Percentiles rank a stretch among this genome's conserved stretches.
phyloP scores from a whole-genome alignment of 2,329 filamentous ascomycete species.

The Fusarium austroafricanum region DNA sequence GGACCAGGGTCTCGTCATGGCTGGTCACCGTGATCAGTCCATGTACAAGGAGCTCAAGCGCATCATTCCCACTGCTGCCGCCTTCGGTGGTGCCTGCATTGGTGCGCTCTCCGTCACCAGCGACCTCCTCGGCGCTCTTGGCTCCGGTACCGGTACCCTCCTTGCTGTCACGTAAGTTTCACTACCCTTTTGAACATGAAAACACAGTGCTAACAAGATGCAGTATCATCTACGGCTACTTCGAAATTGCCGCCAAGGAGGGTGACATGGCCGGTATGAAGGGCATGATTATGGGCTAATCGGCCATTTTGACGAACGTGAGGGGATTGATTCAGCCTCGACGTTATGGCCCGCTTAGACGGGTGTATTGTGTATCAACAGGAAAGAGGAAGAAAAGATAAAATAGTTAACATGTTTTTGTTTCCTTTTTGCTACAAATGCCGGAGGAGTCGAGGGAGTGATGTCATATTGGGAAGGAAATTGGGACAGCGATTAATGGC shows the following conservation, averaged over 20 bases:
- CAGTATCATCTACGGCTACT: slow-evolving; percentile 99
- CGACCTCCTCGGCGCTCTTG: slow-evolving; percentile 94
- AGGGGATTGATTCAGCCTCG: slow-evolving; percentile 38
- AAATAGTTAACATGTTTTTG: slow-evolving; percentile 47
- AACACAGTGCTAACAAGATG: slow-evolving; percentile 47
- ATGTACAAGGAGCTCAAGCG: slow-evolving; percentile 99
- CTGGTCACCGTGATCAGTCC: slow-evolving; percentile 98
- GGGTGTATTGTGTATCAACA: slow-evolving; percentile 46
- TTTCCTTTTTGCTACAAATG: slow-evolving; percentile 41
- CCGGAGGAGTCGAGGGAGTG: slow-evolving; percentile 43
- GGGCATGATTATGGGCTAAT: slow-evolving; percentile 77
- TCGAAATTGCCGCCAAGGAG: slow-evolving; percentile 99
- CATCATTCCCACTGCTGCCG: slow-evolving; percentile 96
- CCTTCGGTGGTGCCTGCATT: slow-evolving; percentile 99
- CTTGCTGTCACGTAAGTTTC: slow-evolving; percentile 95
- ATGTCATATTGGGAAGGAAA: slow-evolving; percentile 41
- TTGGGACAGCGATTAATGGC: slow-evolving; percentile 40
- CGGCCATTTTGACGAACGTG: slow-evolving; percentile 30
- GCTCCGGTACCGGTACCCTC: slow-evolving; percentile 96
- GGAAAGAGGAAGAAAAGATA: slow-evolving; percentile 45
- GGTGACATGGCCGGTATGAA: slow-evolving; percentile 90
- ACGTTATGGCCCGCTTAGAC: slow-evolving; percentile 28
- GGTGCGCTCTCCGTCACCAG: slow-evolving; percentile 95
- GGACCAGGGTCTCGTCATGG: slow-evolving; percentile 99
- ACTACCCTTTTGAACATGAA: neutral